Conservation (phyloP, 2,329 filamentous ascomycete species). For the Botrytis galanthina region DNA sequence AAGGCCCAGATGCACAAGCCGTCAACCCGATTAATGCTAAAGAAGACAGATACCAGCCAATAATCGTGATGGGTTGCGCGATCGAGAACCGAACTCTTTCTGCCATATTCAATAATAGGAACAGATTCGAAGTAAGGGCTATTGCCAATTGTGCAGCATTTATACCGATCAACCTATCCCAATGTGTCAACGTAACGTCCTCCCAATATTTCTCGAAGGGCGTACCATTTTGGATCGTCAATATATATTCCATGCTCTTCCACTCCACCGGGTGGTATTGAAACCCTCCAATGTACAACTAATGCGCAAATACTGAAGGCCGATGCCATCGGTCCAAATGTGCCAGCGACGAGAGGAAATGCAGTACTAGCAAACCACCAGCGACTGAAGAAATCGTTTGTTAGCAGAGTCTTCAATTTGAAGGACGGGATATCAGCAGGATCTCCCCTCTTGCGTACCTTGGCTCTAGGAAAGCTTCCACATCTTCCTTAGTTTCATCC, state of each 20-base stretch:
- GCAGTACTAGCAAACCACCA: constrained; percentile 65
- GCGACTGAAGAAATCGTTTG: constrained; percentile 23
- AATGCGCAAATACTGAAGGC: constrained; percentile 84
- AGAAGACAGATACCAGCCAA: constrained; percentile 68
- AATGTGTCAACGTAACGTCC: not conserved
- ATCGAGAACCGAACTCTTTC: constrained; percentile 74
- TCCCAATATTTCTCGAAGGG: not conserved
- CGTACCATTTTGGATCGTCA: constrained; percentile 68
- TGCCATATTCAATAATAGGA: constrained; percentile 85
- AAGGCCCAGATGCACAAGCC: constrained; percentile 61
- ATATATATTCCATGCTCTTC: constrained; percentile 56
- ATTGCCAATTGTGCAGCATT: constrained; percentile 76
- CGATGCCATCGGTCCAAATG: constrained; percentile 81
- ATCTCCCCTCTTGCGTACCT: constrained; percentile 23
- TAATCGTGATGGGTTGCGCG: constrained; percentile 78
- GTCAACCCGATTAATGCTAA: constrained; percentile 65
- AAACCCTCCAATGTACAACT: constrained; percentile 74
- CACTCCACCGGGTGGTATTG: constrained; percentile 47
- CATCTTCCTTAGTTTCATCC: constrained; percentile 33
- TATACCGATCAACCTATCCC: constrained; percentile 61
- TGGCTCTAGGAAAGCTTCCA: constrained; percentile 34
- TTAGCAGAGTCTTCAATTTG: not conserved
- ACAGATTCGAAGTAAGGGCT: constrained; percentile 75
- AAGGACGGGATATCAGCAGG: not conserved
- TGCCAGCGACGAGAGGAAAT: constrained; percentile 78